phyloP scores from a whole-genome alignment of 106 monocot species.

The Phalaenopsis aphrodite region DNA sequence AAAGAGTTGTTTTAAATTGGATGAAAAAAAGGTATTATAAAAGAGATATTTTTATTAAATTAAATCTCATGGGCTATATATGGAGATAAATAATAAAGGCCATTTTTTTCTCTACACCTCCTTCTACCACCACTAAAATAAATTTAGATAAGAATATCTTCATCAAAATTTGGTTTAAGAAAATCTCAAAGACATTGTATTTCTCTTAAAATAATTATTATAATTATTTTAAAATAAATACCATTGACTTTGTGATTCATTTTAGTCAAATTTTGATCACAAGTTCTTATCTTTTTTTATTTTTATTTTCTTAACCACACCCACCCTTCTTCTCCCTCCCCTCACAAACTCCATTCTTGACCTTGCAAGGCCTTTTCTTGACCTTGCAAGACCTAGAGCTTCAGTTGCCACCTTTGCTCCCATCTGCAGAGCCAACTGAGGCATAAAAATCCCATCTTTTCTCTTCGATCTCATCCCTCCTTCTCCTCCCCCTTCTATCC shows the following conservation, averaged over 20 bases:
- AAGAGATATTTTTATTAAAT: not conserved
- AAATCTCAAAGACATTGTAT: too few relatives aligned
- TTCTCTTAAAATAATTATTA: too few relatives aligned
- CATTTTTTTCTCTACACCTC: not conserved
- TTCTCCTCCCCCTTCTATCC: constrained; percentile 3
- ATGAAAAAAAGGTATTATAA: too few relatives aligned
- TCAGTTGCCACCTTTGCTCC: not conserved
- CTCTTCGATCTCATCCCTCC: not conserved
- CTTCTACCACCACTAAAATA: too few relatives aligned
- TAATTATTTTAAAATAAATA: too few relatives aligned
- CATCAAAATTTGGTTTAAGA: too few relatives aligned
- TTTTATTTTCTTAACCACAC: not conserved
- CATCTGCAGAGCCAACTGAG: not conserved
- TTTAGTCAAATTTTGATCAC: too few relatives aligned
- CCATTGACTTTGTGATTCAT: too few relatives aligned
- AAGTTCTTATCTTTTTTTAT: too few relatives aligned
- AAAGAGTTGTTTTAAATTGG: not conserved
- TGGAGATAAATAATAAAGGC: not conserved
- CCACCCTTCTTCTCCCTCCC: not conserved
- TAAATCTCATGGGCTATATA: not conserved
- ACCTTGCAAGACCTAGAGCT: constrained; percentile 1
- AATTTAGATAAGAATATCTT: too few relatives aligned
- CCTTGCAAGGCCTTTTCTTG: constrained; percentile 10
- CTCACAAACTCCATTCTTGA: not conserved
- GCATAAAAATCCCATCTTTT: too few relatives aligned